phyloP scores from a whole-genome alignment of 257 asterid genomes.

The Solanum chaucha region DNA sequence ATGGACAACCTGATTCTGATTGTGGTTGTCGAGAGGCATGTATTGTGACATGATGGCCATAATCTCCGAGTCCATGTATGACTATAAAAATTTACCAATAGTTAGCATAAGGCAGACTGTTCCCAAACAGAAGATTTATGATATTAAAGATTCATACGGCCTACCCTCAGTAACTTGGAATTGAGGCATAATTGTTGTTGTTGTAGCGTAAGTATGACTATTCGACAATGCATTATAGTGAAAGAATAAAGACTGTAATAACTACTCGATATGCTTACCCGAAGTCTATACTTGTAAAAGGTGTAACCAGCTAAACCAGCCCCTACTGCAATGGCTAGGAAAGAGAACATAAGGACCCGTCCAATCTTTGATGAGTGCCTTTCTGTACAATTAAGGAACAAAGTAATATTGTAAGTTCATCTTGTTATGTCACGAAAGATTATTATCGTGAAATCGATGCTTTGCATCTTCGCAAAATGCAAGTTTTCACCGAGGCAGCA shows the following conservation, averaged over 20 bases:
- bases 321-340: slow-evolving; percentile 46
- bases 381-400: slow-evolving; percentile 33
- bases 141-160: not conserved
- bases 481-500: not conserved
- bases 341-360: slow-evolving; percentile 32
- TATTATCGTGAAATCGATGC: not conserved
- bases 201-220: not conserved
- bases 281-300: slow-evolving; percentile 86
- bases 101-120: slow-evolving; percentile 2
- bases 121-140: not conserved
- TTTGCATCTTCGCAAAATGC: not conserved
- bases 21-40: slow-evolving; percentile 81
- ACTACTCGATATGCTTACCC: slow-evolving; percentile 30
- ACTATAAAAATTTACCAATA: slow-evolving; percentile 21
- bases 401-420: not conserved
- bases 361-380: slow-evolving; percentile 49
- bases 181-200: not conserved
- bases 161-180: not conserved
- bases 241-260: not conserved
- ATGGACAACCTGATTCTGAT: slow-evolving; percentile 54
- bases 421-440: not conserved
- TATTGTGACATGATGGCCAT: slow-evolving; percentile 98
- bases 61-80: slow-evolving; percentile 95
- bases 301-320: slow-evolving; percentile 58
- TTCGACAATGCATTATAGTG: not conserved